Percentiles rank a stretch among this genome's conserved stretches.
These are phyloP conservation scores for Lecanicillium sp. DNA, from an alignment of 2,329 filamentous ascomycete genomes.

Conservation along the genomic window DNA sequence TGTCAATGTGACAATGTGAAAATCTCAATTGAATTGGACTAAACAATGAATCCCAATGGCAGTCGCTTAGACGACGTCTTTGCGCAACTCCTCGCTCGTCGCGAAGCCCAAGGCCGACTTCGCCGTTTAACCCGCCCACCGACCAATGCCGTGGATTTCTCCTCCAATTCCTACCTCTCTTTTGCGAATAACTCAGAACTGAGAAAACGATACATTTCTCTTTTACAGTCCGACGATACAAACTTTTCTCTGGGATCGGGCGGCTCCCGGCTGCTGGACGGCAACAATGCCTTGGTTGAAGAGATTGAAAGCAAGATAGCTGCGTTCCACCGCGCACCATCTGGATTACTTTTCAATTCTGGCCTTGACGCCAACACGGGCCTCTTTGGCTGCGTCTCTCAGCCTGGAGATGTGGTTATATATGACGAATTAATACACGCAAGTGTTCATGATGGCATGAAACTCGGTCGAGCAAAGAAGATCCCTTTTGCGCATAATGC, in stretches of 20 bases:
- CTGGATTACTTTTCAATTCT: conserved; percentile 46
- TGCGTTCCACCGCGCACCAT: conserved; percentile 34
- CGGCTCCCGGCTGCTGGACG: conserved; percentile 45
- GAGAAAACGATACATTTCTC: conserved; percentile 55
- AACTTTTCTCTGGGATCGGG: conserved; percentile 33
- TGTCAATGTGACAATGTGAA: too few relatives aligned
- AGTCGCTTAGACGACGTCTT: conserved; percentile 19
- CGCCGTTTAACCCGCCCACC: conserved; percentile 49
- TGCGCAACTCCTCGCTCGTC: conserved; percentile 18
- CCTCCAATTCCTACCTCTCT: conserved; percentile 74
- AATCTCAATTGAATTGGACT: neutral
- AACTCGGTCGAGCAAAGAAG: conserved; percentile 45
- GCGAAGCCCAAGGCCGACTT: conserved; percentile 26
- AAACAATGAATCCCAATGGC: conserved; percentile 5
- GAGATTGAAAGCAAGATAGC: conserved; percentile 38
- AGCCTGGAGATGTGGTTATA: conserved; percentile 53
- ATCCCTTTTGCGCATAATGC: conserved; percentile 51
- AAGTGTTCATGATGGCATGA: conserved; percentile 71
- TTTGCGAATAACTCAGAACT: conserved; percentile 44
- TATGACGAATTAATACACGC: conserved; percentile 73
- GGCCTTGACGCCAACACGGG: conserved; percentile 61
- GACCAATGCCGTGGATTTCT: conserved; percentile 64
- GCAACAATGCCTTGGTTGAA: conserved; percentile 37
- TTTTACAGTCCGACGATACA: conserved; percentile 18
- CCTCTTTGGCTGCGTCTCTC: conserved; percentile 51